Base-by-base conservation (phyloP, 805 yeast genomes). In the Brettanomyces bruxellensis region DNA sequence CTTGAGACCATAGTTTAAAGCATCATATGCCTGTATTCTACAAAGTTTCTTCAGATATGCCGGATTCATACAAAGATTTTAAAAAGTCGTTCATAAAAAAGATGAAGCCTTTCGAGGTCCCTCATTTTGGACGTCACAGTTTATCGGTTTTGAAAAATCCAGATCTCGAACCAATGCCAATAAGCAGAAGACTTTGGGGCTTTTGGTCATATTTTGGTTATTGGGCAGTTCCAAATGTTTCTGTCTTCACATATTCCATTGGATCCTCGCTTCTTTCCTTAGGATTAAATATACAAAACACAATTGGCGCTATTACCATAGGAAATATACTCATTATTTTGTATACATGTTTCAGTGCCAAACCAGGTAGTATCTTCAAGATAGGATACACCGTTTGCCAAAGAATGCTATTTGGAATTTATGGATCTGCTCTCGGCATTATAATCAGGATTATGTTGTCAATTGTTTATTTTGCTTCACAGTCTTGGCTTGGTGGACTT, bases 401-500 rank as follows among this genome's bases (percentile, higher is more conserved):
- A 14, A 58, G 80, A 37, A 65, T 64, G 44, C 58, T 70, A 1
- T 75, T 69, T 61, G 80, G 81, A 2, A 62, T 74, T 47, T 55
- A 61, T 43, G 78, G 79, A 3, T 64, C 75, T 4, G 61, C 56
- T 43, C 47, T 73, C 28, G 74, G 73, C 11, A 61, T 75, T 40
- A 49, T 65, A 5, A 67, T 68, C 47, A 61, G 80, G 55, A 64
- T 70, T 44, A 64, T 71, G 41, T 59, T 73, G 25, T 68, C 72
- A 41, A 64, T 69, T 24, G 71, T 75, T 37, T 75, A 76, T 74
- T 68, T 64, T 30, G 52, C 72, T 2, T 65, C 70, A 4, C 76
- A 72, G 48, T 60, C 76, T 1, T 74, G 62, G 57, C 64, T 73
- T n/a, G 77, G 78, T 35, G 78, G 74, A 3, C 69, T 66, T 35